These are phyloP conservation scores for Penicillium canariense DNA, from an alignment of 495 filamentous ascomycete species.

Conservation along the genomic window DNA sequence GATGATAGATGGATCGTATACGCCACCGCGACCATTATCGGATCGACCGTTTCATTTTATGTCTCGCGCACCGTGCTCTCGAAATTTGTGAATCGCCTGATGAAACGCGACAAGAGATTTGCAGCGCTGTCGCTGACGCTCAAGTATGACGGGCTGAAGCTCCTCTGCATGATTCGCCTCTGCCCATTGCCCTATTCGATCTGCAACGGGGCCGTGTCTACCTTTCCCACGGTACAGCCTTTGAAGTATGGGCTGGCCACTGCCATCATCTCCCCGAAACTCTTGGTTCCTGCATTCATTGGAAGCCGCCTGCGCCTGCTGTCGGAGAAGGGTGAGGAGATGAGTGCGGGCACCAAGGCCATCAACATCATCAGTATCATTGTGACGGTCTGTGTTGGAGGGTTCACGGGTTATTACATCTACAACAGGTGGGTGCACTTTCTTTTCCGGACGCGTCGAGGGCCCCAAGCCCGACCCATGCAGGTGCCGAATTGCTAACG, in stretches of 20 bases:
- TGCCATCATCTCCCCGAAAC: slow-evolving; percentile 71
- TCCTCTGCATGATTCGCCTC: slow-evolving; percentile 88
- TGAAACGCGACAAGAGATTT: slow-evolving; percentile 78
- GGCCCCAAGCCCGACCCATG: background rate
- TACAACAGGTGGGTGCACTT: slow-evolving; percentile 58
- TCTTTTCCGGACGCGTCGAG: background rate
- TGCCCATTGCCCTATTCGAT: slow-evolving; percentile 94
- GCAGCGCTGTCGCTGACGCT: slow-evolving; percentile 65
- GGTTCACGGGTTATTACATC: slow-evolving; percentile 77
- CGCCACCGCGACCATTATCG: slow-evolving; percentile 71
- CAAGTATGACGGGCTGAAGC: slow-evolving; percentile 80
- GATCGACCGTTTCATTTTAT: slow-evolving; percentile 75
- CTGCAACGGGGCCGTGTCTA: slow-evolving; percentile 90
- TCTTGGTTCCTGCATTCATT: slow-evolving; percentile 91
- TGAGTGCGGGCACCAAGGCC: slow-evolving; percentile 52
- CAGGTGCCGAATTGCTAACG: slow-evolving; percentile 1
- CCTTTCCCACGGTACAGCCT: slow-evolving; percentile 82
- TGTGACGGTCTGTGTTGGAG: slow-evolving; percentile 64
- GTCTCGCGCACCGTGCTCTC: slow-evolving; percentile 74
- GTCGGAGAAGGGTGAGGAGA: slow-evolving; percentile 63
- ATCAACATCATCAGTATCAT: slow-evolving; percentile 83
- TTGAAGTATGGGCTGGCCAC: slow-evolving; percentile 78
- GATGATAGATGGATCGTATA: slow-evolving; percentile 71
- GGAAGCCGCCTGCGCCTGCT: slow-evolving; percentile 66
- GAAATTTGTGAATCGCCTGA: slow-evolving; percentile 71